Conservation (phyloP, 306 rosid species). For the Quercus wislizeni region DNA sequence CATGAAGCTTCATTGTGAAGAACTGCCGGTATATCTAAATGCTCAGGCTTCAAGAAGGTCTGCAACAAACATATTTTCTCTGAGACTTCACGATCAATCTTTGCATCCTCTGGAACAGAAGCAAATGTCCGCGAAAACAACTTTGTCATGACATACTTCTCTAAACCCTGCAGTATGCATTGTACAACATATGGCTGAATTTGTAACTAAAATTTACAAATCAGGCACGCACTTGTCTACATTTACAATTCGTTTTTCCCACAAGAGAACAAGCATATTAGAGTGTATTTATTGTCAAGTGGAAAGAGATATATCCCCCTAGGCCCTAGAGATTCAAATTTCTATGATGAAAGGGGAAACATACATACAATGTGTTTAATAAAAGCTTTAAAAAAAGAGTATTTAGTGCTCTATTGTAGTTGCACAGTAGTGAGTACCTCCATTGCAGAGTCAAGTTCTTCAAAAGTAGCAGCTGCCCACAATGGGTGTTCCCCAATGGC, state of each 20-base stretch:
- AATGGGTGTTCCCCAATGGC: conserved; percentile 53
- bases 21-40: conserved; percentile 57
- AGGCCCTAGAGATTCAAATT: no score
- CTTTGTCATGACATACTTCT: conserved; percentile 71
- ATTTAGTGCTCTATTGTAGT: no score
- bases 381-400: no score
- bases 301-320: no score
- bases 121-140: conserved; percentile 59
- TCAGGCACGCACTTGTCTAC: not conserved
- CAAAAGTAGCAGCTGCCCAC: conserved; percentile 57
- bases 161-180: conserved; percentile 48
- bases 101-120: conserved; percentile 46
- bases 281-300: no score
- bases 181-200: not conserved
- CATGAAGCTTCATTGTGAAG: conserved; percentile 58
- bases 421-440: conserved; percentile 31
- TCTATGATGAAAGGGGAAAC: no score
- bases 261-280: not conserved
- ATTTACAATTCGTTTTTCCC: not conserved
- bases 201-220: not conserved
- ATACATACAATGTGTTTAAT: no score
- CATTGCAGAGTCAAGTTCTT: conserved; percentile 63
- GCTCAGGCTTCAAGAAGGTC: conserved; percentile 69
- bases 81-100: conserved; percentile 45
- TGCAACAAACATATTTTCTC: conserved; percentile 49